A percentile compares a stretch with the other conserved stretches of the same genome.
Conservation (phyloP, 2,329 filamentous ascomycete genomes). For the Fusarium xylarioides region DNA sequence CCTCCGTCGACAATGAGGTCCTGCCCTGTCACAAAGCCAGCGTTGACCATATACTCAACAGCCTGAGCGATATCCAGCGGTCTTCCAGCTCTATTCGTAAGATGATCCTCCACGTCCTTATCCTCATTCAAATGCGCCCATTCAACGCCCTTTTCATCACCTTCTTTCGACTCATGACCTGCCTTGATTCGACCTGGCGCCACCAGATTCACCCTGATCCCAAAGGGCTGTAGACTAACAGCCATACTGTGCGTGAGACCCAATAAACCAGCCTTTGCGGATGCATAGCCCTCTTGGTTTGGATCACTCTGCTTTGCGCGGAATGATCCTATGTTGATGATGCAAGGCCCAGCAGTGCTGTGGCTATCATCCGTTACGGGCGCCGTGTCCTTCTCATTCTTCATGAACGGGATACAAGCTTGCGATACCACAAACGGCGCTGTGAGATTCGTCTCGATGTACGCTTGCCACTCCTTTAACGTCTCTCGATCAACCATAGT, state of each 20-base stretch:
- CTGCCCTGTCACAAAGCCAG: conserved; percentile 15
- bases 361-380: conserved; percentile 5
- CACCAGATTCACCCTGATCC: conserved; percentile 6
- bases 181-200: conserved; percentile 11
- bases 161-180: not conserved
- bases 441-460: conserved; percentile 6
- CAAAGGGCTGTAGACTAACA: not conserved
- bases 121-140: conserved; percentile 11
- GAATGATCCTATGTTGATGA: conserved; percentile 11
- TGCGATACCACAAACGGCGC: conserved; percentile 8
- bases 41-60: conserved; percentile 16
- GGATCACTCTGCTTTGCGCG: conserved; percentile 14
- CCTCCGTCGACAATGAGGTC: conserved; percentile 10
- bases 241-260: conserved; percentile 20
- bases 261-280: not conserved
- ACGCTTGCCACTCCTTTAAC: not conserved
- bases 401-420: conserved; percentile 13
- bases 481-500: conserved; percentile 8
- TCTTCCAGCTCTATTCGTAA: conserved; percentile 13
- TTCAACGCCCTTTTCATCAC: not conserved
- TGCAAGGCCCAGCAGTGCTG: conserved; percentile 11
- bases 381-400: not conserved
- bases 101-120: conserved; percentile 13
- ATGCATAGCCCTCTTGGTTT: conserved; percentile 8
- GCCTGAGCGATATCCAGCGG: conserved; percentile 6